Base-by-base conservation (phyloP, 331 rosid genomes). In the Phaseolus coccineus region DNA sequence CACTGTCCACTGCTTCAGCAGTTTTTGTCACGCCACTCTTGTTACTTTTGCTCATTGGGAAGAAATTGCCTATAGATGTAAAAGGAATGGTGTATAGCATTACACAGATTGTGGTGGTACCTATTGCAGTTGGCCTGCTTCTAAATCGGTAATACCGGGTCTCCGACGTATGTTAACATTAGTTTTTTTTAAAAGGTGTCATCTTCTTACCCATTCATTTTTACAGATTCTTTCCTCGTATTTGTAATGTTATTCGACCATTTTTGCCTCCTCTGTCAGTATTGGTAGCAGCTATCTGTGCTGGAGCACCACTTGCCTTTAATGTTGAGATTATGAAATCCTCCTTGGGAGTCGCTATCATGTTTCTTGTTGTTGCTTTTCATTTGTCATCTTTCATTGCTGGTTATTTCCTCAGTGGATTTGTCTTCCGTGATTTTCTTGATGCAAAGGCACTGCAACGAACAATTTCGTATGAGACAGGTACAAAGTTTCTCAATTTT, bases 11-110 rank as follows among this genome's bases (percentile, higher is more conserved):
- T 50, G 97, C 98, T 53, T 87, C 96, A 44, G 98, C 98, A 1
- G 98, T 91, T 76, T 72, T 95, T 14, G 85, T 92, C 76, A 95
- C 98, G 3, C 97, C 98, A 27, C 74, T 95, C 73, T 85, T 95
- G 44, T 91, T 96, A 1, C 87, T 95, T 61, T 72, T 95, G 78
- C 97, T 95, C 81, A 95, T 95, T 81, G 97, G 98, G 76, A 95
- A 88, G 91, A 92, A 90, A 87, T 71, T 95, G 82, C 98, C 98
- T 24, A 85, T 95, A 77, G 98, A 95, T 73, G 97, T 95, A 71
- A 91, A 85, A 88, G 98, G 98, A 88, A 95, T 95, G 98, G 87
- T 95, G 35, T 95, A 90, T 79, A 95, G 93, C 87, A 95, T 95
- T 76, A 78, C 79, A 69, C 98, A 95, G 89, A 95, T 95, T 80